Base-by-base conservation (phyloP, 768 basidiomycete species). In the Amyloporia xantha region DNA sequence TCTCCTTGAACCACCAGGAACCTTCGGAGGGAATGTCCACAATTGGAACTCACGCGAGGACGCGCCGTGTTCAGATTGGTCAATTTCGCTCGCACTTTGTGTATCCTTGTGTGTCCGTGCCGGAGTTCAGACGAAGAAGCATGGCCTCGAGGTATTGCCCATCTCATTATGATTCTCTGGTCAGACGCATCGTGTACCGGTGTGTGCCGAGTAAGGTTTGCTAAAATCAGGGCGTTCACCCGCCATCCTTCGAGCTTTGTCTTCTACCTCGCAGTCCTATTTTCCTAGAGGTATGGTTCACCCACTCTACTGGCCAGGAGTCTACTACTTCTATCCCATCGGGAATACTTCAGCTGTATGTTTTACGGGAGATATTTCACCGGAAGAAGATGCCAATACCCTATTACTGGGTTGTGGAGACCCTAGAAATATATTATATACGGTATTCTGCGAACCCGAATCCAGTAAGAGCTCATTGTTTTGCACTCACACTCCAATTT, bases 271-370 rank as follows among this genome's bases (percentile, higher is more conserved):
- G 7, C 30, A 33, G 9, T 33, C 15, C 30, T 33, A 33, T 15
- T 33, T 7, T 33, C 30, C 30, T 15, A 33, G 30, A 35, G n/a
- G 36, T 19, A 76, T 80, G 77, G 62, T 72, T 2, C 71, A 74
- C 43, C 67, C 72, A 3, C 49, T 75, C 2, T 52, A 63, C n/a
- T 75, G 71, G 69, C 73, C 70, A 2, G 68, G 63, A 12, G 70
- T 67, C 52, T 60, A 60, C 1, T 76, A 70, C 50, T 82, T 79
- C 65, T 82, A 81, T 59, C 74, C 79, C 2, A 64, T 79, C 13
- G 81, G 82, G 27, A 81, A 81, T 55, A 81, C 81, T 0, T 69
- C 78, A 3, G 73, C 82, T 4, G 62, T 75, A 4, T 73, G 65
- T 37, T 62, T 83, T 12, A 74, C 74, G 3, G 64, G 73, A 47